Conservation (phyloP, 1,284 basidiomycete genomes). For the Trichosporon coremiiforme region DNA sequence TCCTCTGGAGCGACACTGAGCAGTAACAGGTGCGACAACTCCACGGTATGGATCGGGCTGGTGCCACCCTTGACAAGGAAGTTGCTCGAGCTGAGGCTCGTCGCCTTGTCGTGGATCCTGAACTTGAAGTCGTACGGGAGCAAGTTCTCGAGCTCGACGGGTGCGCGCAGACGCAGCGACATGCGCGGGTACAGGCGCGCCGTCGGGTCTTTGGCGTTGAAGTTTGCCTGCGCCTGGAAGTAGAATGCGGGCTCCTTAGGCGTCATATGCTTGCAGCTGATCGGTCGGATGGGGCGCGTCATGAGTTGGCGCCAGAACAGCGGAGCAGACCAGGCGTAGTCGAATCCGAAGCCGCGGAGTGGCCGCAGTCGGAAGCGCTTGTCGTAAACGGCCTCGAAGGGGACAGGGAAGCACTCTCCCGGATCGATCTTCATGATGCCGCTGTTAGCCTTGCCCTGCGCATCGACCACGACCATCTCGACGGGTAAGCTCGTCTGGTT, state of each 20-base stretch:
- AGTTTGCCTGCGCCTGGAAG: conserved; percentile 90
- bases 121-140: conserved; percentile 95
- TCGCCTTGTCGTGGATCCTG: conserved; percentile 93
- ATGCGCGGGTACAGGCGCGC: conserved; percentile 80
- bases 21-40: conserved; percentile 89
- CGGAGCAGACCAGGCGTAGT: conserved; percentile 79
- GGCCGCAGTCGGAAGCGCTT: conserved; percentile 85
- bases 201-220: conserved; percentile 68
- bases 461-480: conserved; percentile 88
- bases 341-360: conserved; percentile 74
- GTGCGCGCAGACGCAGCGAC: conserved; percentile 84
- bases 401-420: conserved; percentile 85
- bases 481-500: conserved; percentile 91
- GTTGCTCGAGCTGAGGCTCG: conserved; percentile 77
- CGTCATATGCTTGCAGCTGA: conserved; percentile 83
- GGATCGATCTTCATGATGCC: conserved; percentile 85
- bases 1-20: conserved; percentile 89
- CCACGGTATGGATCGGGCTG: conserved; percentile 96
- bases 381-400: conserved; percentile 85
- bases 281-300: conserved; percentile 72
- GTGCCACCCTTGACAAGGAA: conserved; percentile 91
- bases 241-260: conserved; percentile 87
- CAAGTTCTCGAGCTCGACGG: conserved; percentile 94
- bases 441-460: conserved; percentile 76
- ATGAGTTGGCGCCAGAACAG: conserved; percentile 89